Conservation (phyloP, 495 filamentous ascomycete genomes). For the Daldinia decipiens region DNA sequence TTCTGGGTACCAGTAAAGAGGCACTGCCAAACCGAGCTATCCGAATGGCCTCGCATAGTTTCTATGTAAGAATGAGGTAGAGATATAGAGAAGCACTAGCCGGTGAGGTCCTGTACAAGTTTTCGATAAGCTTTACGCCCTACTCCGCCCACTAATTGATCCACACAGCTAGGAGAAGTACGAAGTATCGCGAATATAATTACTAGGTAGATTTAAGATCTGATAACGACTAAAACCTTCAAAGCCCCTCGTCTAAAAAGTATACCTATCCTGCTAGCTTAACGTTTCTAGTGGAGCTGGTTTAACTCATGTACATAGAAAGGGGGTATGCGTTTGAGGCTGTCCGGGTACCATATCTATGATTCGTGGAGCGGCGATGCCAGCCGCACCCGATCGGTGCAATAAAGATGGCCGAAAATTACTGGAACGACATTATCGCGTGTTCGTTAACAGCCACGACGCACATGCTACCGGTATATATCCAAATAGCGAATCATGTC, state of each 20-base stretch:
- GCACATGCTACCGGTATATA: conserved; percentile 3
- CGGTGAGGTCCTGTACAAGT: not conserved
- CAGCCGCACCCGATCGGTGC: conserved; percentile 24
- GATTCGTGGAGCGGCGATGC: conserved; percentile 26
- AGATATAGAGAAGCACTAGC: not conserved
- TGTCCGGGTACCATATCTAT: conserved; percentile 9
- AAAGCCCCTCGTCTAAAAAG: too few species aligned
- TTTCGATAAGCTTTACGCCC: not conserved
- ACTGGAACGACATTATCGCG: conserved; percentile 24
- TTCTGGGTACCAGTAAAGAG: conserved; percentile 15
- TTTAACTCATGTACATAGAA: not conserved
- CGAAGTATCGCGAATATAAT: too few species aligned
- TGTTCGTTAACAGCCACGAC: conserved; percentile 16
- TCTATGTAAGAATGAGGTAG: not conserved
- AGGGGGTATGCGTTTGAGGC: conserved; percentile 7
- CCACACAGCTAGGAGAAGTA: too few species aligned
- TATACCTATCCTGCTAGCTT: not conserved
- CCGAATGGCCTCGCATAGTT: not conserved
- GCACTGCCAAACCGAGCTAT: conserved; percentile 24
- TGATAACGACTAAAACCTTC: not conserved
- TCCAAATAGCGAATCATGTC: conserved; percentile 14
- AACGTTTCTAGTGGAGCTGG: not conserved
- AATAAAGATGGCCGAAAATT: conserved; percentile 41
- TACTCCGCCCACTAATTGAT: not conserved
- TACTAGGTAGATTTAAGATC: not conserved